A percentile compares a stretch with the other conserved stretches of the same genome.
Evolutionary conservation across 2,329 filamentous ascomycete species (phyloP).

Genomic region (Neopestalotiopsis sp.): DNA sequence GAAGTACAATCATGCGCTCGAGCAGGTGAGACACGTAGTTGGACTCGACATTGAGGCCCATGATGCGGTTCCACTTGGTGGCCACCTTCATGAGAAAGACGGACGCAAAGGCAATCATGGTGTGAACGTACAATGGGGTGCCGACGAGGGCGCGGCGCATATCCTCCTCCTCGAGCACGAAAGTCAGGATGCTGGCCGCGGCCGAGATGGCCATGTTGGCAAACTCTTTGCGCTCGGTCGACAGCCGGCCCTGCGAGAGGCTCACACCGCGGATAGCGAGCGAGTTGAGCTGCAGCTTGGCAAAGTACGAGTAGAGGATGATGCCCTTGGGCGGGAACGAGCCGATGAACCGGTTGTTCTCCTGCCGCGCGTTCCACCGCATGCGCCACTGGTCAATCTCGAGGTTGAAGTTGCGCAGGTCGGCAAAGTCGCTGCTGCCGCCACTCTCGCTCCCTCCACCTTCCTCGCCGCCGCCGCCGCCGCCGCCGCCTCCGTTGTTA

Average conservation of each 20-base stretch:
- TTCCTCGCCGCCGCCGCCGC: neutral
- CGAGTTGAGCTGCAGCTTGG: constrained; percentile 39
- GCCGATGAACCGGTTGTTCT: constrained; percentile 32
- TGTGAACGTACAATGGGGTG: constrained; percentile 32
- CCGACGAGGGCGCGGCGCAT: constrained; percentile 31
- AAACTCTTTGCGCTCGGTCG: constrained; percentile 29
- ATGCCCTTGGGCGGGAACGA: constrained; percentile 39
- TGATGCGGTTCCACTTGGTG: constrained; percentile 35
- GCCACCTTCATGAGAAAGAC: constrained; percentile 33
- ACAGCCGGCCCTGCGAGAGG: constrained; percentile 8
- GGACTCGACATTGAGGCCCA: constrained; percentile 39
- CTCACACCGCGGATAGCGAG: constrained; percentile 34
- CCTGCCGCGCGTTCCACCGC: constrained; percentile 29
- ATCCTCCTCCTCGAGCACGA: constrained; percentile 27
- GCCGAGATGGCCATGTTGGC: constrained; percentile 32
- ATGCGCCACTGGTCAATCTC: constrained; percentile 27
- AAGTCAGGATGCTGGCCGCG: constrained; percentile 29
- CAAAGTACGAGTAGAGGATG: constrained; percentile 38
- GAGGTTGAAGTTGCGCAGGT: constrained; percentile 27
- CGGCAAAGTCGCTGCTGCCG: constrained; percentile 18
- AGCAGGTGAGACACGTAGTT: constrained; percentile 37
- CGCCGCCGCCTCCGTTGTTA: no score
- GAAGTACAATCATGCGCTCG: constrained; percentile 35
- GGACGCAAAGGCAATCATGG: constrained; percentile 35
- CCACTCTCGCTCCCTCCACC: no score